Conservation (phyloP, 768 basidiomycete genomes). For the Hypholoma sublateritium region DNA sequence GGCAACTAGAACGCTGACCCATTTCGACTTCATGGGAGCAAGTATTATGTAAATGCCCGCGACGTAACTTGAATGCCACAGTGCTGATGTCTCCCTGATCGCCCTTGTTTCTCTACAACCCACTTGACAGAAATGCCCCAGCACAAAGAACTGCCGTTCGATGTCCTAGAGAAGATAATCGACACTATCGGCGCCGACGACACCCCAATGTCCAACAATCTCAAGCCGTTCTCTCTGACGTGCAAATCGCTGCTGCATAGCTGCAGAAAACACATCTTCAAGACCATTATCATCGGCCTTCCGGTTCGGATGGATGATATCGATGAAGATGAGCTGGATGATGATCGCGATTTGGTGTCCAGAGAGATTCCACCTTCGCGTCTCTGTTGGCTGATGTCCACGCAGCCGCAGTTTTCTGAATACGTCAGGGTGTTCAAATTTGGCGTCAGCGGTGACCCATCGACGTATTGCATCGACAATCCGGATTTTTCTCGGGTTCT, state of each 20-base stretch:
- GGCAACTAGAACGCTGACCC: no score
- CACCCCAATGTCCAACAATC: not conserved
- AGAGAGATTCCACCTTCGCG: not conserved
- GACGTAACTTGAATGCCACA: no score
- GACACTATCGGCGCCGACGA: not conserved
- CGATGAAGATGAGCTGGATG: no score
- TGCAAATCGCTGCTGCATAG: not conserved
- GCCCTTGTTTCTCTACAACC: not conserved
- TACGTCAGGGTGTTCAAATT: not conserved
- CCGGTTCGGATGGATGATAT: not conserved
- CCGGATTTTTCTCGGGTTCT: not conserved
- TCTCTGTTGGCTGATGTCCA: not conserved
- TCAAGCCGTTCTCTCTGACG: not conserved
- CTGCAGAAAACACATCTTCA: not conserved
- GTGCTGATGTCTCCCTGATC: not conserved
- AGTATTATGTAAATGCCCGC: no score
- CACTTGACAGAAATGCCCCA: not conserved
- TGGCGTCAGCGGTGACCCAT: not conserved
- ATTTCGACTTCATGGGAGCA: no score
- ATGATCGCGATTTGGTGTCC: not conserved
- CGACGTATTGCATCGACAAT: not conserved
- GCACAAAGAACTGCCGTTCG: not conserved
- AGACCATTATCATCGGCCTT: not conserved
- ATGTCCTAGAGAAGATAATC: not conserved
- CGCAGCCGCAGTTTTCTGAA: not conserved